Evolutionary conservation across 2,329 filamentous ascomycete genomes (phyloP).

Genomic region (Venturiaceae sp.): DNA sequence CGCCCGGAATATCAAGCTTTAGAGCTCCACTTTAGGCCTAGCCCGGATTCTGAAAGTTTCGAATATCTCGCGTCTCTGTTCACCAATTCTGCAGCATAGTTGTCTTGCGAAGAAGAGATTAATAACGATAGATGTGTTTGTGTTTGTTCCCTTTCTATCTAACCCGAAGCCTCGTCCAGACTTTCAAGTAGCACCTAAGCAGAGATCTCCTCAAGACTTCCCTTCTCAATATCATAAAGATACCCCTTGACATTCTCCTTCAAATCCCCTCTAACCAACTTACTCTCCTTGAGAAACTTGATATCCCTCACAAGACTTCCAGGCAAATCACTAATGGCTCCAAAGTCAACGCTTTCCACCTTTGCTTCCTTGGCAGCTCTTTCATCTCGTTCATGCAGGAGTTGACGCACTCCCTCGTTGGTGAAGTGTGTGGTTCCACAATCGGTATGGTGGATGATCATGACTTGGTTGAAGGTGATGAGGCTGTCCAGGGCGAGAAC

Average conservation of each 20-base stretch:
- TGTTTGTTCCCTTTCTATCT: too few species aligned
- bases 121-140: too few species aligned
- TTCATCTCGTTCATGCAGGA: not conserved
- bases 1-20: too few species aligned
- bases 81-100: too few species aligned
- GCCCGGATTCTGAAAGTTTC: too few species aligned
- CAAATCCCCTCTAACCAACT: slow-evolving; percentile 1
- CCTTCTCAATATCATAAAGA: slow-evolving; percentile 7
- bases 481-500: slow-evolving; percentile 15
- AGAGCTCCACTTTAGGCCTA: too few species aligned
- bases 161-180: not conserved
- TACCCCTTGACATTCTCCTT: not conserved
- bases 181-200: not conserved
- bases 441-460: slow-evolving; percentile 8
- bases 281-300: not conserved
- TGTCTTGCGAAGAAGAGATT: too few species aligned
- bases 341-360: not conserved
- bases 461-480: slow-evolving; percentile 11
- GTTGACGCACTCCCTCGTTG: not conserved
- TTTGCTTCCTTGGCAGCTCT: too few species aligned
- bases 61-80: too few species aligned
- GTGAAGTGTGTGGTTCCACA: slow-evolving; percentile 7
- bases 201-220: not conserved
- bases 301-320: not conserved
- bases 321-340: slow-evolving; percentile 2